A percentile compares a stretch with the other conserved stretches of the same genome.
Evolutionary conservation across 306 rosid genomes (phyloP).

Genomic region (Prunus salicina): DNA sequence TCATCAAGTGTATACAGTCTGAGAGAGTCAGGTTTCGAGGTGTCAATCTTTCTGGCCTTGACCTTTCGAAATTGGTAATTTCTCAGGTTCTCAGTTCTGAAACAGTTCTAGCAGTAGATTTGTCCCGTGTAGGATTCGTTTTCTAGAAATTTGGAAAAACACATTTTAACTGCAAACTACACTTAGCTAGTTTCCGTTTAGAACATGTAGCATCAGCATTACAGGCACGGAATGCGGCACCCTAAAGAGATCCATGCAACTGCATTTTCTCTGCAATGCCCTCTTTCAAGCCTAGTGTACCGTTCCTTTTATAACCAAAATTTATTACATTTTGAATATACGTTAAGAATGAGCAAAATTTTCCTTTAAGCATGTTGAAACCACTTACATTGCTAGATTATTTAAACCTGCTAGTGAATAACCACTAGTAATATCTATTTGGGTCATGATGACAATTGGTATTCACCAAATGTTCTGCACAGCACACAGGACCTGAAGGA

Average conservation of each 20-base stretch:
- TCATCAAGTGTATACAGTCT: constrained; percentile 91
- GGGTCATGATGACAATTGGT: background rate
- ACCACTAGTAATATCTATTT: background rate
- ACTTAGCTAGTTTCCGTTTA: background rate
- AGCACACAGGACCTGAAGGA: background rate
- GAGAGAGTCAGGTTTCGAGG: constrained; percentile 86
- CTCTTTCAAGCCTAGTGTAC: background rate
- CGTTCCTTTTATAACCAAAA: background rate
- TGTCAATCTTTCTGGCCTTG: constrained; percentile 90
- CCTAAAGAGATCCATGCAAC: background rate
- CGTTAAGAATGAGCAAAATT: background rate
- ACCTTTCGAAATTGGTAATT: constrained; percentile 90
- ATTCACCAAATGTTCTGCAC: background rate
- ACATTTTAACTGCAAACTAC: background rate
- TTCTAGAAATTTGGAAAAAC: background rate
- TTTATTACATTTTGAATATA: background rate
- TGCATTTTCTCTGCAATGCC: background rate
- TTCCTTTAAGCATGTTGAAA: background rate
- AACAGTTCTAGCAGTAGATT: background rate
- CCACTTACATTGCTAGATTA: background rate
- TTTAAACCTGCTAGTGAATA: background rate
- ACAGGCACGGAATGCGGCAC: background rate
- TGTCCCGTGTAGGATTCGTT: constrained; percentile 2
- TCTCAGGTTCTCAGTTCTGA: constrained; percentile 14
- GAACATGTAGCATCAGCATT: background rate